phyloP scores from a whole-genome alignment of 2,329 filamentous ascomycete species.

The Gremmenia infestans region DNA sequence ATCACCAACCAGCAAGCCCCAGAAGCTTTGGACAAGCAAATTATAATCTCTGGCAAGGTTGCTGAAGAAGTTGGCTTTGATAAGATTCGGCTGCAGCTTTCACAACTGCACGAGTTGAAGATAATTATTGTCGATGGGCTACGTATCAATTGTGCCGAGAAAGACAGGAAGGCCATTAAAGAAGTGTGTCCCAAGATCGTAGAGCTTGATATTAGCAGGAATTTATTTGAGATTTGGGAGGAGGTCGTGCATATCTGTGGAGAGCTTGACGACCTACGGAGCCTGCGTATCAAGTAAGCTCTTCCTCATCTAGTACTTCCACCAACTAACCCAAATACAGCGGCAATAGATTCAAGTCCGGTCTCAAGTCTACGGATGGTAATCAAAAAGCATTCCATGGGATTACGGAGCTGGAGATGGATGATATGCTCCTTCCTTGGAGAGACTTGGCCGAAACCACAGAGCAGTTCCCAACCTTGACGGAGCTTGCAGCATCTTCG shows the following conservation, averaged over 20 bases:
- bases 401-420: constrained; percentile 58
- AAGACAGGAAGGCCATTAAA: constrained; percentile 37
- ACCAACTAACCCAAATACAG: constrained; percentile 38
- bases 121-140: constrained; percentile 79
- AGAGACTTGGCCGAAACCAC: constrained; percentile 53
- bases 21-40: constrained; percentile 42
- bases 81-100: constrained; percentile 78
- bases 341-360: constrained; percentile 63
- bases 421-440: constrained; percentile 64
- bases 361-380: constrained; percentile 39
- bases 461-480: constrained; percentile 48
- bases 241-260: constrained; percentile 67
- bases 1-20: constrained; percentile 29
- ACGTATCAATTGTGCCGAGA: constrained; percentile 46
- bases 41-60: constrained; percentile 72
- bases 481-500: constrained; percentile 47
- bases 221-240: constrained; percentile 64
- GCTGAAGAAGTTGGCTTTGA: constrained; percentile 94
- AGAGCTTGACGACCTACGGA: constrained; percentile 60
- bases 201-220: constrained; percentile 82
- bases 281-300: constrained; percentile 65
- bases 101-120: constrained; percentile 70
- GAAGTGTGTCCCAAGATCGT: constrained; percentile 60
- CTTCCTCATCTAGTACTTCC: background rate
- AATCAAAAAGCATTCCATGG: constrained; percentile 41